Evolutionary conservation across 345 rosid genomes (phyloP).

Genomic region (Melaleuca quinquenervia): DNA sequence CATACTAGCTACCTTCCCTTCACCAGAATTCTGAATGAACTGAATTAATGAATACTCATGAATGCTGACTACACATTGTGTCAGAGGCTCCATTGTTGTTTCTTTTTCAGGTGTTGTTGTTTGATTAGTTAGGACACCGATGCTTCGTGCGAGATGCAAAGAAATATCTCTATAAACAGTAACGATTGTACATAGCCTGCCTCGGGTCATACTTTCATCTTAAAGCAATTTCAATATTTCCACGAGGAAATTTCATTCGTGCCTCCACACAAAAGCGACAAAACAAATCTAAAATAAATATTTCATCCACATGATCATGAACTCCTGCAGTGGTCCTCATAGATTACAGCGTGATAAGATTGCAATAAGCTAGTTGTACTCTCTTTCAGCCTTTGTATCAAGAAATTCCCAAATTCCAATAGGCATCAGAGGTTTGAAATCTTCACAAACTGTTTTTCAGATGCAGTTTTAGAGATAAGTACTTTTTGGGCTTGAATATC

Average conservation of each 20-base stretch:
- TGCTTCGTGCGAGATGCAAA: neutral
- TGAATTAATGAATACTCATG: neutral
- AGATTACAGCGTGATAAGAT: neutral
- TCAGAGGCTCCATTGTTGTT: neutral
- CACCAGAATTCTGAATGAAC: neutral
- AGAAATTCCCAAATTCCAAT: neutral
- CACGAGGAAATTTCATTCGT: neutral
- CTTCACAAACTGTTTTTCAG: neutral
- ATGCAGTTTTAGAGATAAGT: neutral
- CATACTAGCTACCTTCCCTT: neutral
- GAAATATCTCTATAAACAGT: neutral
- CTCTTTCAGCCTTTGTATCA: neutral
- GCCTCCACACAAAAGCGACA: neutral
- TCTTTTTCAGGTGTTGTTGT: neutral
- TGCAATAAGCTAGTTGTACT: neutral
- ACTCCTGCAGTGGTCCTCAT: neutral
- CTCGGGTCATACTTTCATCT: neutral
- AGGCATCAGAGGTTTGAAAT: neutral
- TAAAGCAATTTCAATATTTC: neutral
- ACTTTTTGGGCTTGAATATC: neutral
- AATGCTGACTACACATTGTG: neutral
- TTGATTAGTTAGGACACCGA: neutral
- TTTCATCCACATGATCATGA: neutral
- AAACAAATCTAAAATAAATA: neutral
- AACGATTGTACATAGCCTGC: neutral